Evolutionary conservation across 2,329 filamentous ascomycete genomes (phyloP), one percentile per base, ranked within the genome.

Genomic region (Xylariaceae sp.): DNA sequence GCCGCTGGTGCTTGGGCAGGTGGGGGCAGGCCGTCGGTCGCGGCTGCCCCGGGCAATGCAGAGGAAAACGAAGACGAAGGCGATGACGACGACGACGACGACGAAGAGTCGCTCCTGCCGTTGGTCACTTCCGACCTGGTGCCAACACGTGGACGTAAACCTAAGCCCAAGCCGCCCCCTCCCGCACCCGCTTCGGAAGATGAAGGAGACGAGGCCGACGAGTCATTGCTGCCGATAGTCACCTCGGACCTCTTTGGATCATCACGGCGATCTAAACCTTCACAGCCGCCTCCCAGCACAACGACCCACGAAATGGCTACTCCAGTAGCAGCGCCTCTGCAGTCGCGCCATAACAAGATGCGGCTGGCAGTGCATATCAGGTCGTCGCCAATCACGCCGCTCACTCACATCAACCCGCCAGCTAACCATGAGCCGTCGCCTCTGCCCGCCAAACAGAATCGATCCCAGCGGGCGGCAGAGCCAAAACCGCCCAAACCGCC

Each of bases 291-390:
- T 5, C 37, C 30, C 29, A 48, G 46, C 22, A 51, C 54, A 42
- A 30, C 43, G n/a, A 52, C 53, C 42, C 46, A 34, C 37, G 49
- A 50, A 45, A 18, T 42, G 32, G 19, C 32, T 16, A 12, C 32
- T 42, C n/a, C 48, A 19, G 41, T 39, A 42, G 36, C 34, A 39
- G 36, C 18, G n/a, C 47, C 47, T 54, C 53, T 49, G 22, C 43
- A 22, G 22, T 50, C 53, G 26, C 61, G 22, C 36, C 49, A 44
- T 42, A 26, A 26, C 8, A 30, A 29, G 18, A 57, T 59, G 49
- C 57, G 44, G 21, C 18, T 68, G 18, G 63, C 64, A 32, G 64
- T 67, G 6, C 61, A 67, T 41, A 67, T 68, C 22, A 61, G 53
- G 36, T 62, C 64, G 16, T 59, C 61, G 26, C 47, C 59, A 45